Evolutionary conservation across 495 filamentous ascomycete genomes (phyloP), one percentile per base, ranked within the genome.

Genomic region (Penicillium daleae): DNA sequence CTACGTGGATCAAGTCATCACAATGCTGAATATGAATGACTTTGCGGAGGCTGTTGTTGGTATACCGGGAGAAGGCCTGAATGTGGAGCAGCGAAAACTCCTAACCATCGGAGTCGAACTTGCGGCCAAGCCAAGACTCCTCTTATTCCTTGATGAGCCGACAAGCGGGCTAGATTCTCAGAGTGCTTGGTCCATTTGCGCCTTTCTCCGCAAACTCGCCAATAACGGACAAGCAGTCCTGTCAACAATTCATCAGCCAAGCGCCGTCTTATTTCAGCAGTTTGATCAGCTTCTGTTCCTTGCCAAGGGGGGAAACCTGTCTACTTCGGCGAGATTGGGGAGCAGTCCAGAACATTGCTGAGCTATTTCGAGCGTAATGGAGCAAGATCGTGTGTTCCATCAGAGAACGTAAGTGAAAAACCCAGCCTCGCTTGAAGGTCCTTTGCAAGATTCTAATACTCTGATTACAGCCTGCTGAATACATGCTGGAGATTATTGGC

Each of bases 91-190:
- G 33, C 37, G 37, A n/a, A 56, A 42, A 42, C 83, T 91, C n/a
- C 74, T 96, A n/a, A 97, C 93, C 8, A 96, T 97, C 66, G 93
- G 92, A 68, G 92, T 96, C 52, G 93, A 97, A 69, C 83, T 97
- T 19, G 93, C 91, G 44, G 93, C 93, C 13, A 96, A 93, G 76
- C 93, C 93, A 32, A 87, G 87, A 22, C 81, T 97, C 17, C 78
- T 97, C 1, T 86, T 97, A 7, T 97, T 97, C 77, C 86, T 97
- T n/a, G 93, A 97, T 69, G 93, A 97, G 66, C 93, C 93, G 17
- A 95, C 92, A 5, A 93, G 90, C 56, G 92, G 92, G 65, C 76
- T 96, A 12, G 92, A 96, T 74, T 88, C 86, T 59, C 92, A 95
- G 66, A 95, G 90, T 10, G 89, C 92, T 4, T 96, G 90, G 90